These are phyloP conservation scores for Strobilomyces echinocephalus DNA, from an alignment of 768 basidiomycete species.

Conservation along the genomic window DNA sequence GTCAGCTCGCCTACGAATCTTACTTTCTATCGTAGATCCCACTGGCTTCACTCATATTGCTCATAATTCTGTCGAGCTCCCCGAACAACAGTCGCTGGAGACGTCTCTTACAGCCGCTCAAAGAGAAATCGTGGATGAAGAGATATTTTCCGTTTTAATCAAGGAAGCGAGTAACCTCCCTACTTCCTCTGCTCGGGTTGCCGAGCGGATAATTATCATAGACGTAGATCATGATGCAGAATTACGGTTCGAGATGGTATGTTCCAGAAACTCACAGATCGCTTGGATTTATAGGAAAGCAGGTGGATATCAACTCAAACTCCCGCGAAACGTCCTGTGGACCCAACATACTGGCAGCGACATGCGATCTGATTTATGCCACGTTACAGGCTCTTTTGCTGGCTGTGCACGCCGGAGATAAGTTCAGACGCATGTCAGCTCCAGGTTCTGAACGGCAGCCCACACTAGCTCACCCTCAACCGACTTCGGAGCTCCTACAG, in stretches of 20 bases:
- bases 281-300: constrained; percentile 4
- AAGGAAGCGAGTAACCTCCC: constrained; percentile 73
- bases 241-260: constrained; percentile 69
- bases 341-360: constrained; percentile 25
- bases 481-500: constrained; percentile 54
- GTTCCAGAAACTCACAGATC: constrained; percentile 16
- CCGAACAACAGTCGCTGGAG: constrained; percentile 41
- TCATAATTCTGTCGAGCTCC: constrained; percentile 34
- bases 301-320: constrained; percentile 34
- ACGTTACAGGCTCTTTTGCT: constrained; percentile 61
- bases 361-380: constrained; percentile 67
- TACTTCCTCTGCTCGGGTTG: constrained; percentile 71
- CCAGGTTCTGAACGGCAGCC: constrained; percentile 27
- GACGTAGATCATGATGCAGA: constrained; percentile 71
- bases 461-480: neutral
- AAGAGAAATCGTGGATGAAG: constrained; percentile 71
- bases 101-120: constrained; percentile 55
- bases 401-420: constrained; percentile 50
- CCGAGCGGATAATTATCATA: constrained; percentile 71
- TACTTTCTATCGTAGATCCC: constrained; percentile 36
- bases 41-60: constrained; percentile 32
- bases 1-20: constrained; percentile 58
- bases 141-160: constrained; percentile 71
- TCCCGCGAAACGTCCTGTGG: constrained; percentile 6
- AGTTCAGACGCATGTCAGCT: constrained; percentile 35